These are phyloP conservation scores for Colletotrichum godetiae DNA, from an alignment of 2,329 filamentous ascomycete genomes.

Conservation along the genomic window DNA sequence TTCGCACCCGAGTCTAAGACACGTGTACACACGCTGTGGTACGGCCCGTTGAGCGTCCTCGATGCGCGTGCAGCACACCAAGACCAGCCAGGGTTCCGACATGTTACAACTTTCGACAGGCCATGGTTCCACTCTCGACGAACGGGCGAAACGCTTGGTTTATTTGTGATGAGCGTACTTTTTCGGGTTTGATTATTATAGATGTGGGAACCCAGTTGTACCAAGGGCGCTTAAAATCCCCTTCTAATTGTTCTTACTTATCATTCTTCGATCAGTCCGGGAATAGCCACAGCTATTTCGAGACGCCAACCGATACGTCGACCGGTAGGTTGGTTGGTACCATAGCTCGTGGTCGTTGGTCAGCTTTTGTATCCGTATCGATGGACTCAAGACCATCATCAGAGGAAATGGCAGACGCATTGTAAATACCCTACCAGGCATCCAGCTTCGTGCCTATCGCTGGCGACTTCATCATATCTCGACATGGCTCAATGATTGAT, in stretches of 20 bases:
- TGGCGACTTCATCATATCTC: neutral
- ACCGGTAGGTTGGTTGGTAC: neutral
- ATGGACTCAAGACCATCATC: neutral
- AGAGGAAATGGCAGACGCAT: neutral
- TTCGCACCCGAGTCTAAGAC: neutral
- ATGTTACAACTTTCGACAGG: neutral
- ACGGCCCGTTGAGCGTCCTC: conserved; percentile 14
- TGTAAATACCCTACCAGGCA: neutral
- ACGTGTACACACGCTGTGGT: neutral
- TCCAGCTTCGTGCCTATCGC: neutral
- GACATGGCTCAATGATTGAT: neutral
- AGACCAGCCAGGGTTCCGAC: neutral
- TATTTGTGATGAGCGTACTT: neutral
- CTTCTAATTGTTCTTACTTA: neutral
- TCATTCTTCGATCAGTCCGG: neutral
- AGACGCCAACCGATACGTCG: conserved; percentile 3
- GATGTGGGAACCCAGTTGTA: neutral
- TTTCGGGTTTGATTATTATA: neutral
- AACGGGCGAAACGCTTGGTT: conserved; percentile 25
- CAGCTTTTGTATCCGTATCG: neutral
- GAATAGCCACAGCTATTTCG: conserved; percentile 3
- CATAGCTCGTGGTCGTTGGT: neutral
- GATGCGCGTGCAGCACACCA: conserved; percentile 10
- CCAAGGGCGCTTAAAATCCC: conserved; percentile 16
- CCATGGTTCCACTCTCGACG: neutral